These are phyloP conservation scores for Neocatenulostroma microsporum DNA, from an alignment of 2,329 filamentous ascomycete genomes.

Conservation along the genomic window DNA sequence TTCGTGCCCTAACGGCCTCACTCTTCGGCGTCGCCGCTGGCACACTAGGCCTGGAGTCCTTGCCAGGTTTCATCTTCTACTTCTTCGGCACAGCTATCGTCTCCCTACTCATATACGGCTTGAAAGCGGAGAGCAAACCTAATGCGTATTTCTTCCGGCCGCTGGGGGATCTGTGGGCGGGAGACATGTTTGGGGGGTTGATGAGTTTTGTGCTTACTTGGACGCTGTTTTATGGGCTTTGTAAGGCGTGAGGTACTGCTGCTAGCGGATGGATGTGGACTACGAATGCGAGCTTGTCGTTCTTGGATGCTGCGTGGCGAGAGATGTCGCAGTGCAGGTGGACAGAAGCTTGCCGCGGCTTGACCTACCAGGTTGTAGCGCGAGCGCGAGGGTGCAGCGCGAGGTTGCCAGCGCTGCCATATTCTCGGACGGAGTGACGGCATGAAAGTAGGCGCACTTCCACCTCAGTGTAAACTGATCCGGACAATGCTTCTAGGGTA, in stretches of 20 bases:
- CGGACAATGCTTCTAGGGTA: too few species aligned
- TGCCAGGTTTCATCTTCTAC: slow-evolving; percentile 88
- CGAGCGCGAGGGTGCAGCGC: too few species aligned
- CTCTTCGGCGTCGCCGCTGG: slow-evolving; percentile 89
- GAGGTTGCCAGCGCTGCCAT: too few species aligned
- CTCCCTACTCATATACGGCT: slow-evolving; percentile 65
- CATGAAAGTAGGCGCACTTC: too few species aligned
- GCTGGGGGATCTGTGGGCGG: slow-evolving; percentile 63
- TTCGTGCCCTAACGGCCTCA: slow-evolving; percentile 86
- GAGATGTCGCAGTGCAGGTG: too few species aligned
- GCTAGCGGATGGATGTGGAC: too few species aligned
- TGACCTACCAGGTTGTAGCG: too few species aligned
- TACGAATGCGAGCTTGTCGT: too few species aligned
- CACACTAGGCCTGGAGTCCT: slow-evolving; percentile 89
- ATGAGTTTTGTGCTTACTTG: slow-evolving; percentile 80
- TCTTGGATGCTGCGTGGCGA: too few species aligned
- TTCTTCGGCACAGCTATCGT: slow-evolving; percentile 73
- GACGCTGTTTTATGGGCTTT: slow-evolving; percentile 80
- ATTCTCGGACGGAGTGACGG: too few species aligned
- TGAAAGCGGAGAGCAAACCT: slow-evolving; percentile 63
- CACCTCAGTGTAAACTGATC: too few species aligned
- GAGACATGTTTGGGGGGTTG: slow-evolving; percentile 65
- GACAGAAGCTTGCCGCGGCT: too few species aligned
- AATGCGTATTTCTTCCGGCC: slow-evolving; percentile 59
- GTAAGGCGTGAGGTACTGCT: slow-evolving; percentile 59